Conservation (phyloP, 2,329 filamentous ascomycete genomes). For the Epicoccum sorghinum region DNA sequence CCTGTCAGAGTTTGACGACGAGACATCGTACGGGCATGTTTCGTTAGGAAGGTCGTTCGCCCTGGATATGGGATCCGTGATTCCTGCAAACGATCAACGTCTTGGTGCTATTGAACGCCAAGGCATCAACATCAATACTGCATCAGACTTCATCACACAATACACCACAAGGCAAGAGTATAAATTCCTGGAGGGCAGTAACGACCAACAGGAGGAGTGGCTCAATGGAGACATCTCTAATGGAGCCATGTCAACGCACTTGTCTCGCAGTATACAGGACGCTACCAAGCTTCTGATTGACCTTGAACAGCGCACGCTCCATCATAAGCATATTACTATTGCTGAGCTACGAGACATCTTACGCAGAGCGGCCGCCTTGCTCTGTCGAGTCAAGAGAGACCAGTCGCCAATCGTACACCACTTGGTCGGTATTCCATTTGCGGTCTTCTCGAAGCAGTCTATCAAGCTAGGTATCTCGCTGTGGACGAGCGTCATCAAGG, state of each 20-base stretch:
- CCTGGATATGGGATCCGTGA: conserved; percentile 84
- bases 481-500: conserved; percentile 96
- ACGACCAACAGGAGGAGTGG: conserved; percentile 68
- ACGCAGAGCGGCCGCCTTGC: conserved; percentile 80
- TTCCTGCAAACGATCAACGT: conserved; percentile 85
- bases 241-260: conserved; percentile 22
- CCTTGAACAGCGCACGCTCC: conserved; percentile 73
- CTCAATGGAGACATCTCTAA: conserved; percentile 58
- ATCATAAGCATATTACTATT: conserved; percentile 72
- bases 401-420: conserved; percentile 83
- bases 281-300: conserved; percentile 68
- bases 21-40: conserved; percentile 87
- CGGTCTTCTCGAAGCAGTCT: conserved; percentile 90
- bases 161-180: conserved; percentile 98
- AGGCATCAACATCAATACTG: conserved; percentile 81
- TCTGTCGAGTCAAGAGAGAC: conserved; percentile 78
- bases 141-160: conserved; percentile 94
- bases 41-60: conserved; percentile 94
- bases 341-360: conserved; percentile 80
- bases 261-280: conserved; percentile 55
- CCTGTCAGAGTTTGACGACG: conserved; percentile 91
- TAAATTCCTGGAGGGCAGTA: conserved; percentile 78
- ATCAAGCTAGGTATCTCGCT: conserved; percentile 94
- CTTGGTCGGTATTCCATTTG: conserved; percentile 90
- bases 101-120: conserved; percentile 79